Percentiles rank a stretch among this genome's conserved stretches.
These are phyloP conservation scores for Amyloporia xantha DNA, from an alignment of 768 basidiomycete genomes.

Conservation along the genomic window DNA sequence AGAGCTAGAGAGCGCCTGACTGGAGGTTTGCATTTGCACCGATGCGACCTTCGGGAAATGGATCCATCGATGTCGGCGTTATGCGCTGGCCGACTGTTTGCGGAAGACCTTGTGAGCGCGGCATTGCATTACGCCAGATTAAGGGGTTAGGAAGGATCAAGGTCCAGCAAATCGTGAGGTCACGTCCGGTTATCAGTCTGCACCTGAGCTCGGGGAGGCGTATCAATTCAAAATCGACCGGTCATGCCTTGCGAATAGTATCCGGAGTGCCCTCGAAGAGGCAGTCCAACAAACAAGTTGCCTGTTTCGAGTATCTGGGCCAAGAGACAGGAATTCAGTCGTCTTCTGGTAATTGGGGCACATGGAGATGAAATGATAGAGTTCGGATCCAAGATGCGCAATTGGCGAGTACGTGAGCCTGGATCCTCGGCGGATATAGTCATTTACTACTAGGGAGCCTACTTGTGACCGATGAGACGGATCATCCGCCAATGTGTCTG, in stretches of 20 bases:
- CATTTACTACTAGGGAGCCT: not conserved
- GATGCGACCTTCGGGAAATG: no score
- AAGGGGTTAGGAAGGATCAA: no score
- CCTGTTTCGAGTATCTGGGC: not conserved
- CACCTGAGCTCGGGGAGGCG: not conserved
- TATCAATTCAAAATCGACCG: not conserved
- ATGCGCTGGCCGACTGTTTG: not conserved
- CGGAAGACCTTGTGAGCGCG: not conserved
- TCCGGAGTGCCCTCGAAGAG: no score
- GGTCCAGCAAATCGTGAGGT: not conserved
- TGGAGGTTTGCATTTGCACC: no score
- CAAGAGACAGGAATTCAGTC: not conserved
- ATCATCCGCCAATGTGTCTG: not conserved
- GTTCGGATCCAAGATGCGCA: not conserved
- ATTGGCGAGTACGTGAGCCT: not conserved
- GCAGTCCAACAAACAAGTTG: not conserved
- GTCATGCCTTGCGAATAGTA: no score
- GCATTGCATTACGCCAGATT: not conserved
- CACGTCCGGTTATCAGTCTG: not conserved
- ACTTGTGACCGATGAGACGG: not conserved
- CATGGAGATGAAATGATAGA: not conserved
- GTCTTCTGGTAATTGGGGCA: not conserved
- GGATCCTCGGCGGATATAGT: conserved; percentile 2
- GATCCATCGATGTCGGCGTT: not conserved
- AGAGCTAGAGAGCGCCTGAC: no score